These are phyloP conservation scores for Mycena floridula DNA, from an alignment of 768 basidiomycete genomes.

Conservation along the genomic window DNA sequence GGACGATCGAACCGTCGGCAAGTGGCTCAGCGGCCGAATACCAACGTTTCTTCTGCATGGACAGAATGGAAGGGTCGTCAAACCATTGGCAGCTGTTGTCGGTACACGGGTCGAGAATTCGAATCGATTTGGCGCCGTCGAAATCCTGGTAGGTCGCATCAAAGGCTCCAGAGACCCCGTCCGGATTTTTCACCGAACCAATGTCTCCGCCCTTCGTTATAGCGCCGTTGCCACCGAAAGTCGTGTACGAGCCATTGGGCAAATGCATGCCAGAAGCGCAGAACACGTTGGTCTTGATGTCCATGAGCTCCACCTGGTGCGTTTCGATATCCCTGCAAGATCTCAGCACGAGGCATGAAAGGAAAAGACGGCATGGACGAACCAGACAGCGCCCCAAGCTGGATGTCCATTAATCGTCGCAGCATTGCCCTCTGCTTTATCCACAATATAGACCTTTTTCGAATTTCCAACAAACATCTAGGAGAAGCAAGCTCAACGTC, in stretches of 20 bases:
- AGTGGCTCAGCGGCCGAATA: slow-evolving; percentile 73
- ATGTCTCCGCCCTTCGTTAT: slow-evolving; percentile 59
- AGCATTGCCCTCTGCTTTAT: slow-evolving; percentile 81
- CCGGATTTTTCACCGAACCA: slow-evolving; percentile 42
- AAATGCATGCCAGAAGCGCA: slow-evolving; percentile 81
- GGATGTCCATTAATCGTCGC: slow-evolving; percentile 62
- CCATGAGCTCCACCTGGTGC: slow-evolving; percentile 58
- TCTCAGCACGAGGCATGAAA: not conserved
- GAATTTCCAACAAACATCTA: slow-evolving; percentile 79
- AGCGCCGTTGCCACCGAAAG: slow-evolving; percentile 77
- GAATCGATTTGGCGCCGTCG: slow-evolving; percentile 75
- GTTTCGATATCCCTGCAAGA: slow-evolving; percentile 52
- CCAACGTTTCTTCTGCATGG: slow-evolving; percentile 71
- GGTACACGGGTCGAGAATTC: slow-evolving; percentile 74
- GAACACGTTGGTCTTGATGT: slow-evolving; percentile 68
- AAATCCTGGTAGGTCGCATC: slow-evolving; percentile 72
- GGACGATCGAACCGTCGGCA: slow-evolving; percentile 68
- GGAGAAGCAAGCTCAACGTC: not conserved
- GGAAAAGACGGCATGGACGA: not conserved
- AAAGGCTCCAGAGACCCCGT: slow-evolving; percentile 41
- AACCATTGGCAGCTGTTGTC: slow-evolving; percentile 62
- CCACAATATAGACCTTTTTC: slow-evolving; percentile 84
- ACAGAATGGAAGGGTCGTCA: slow-evolving; percentile 54
- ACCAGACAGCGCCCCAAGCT: slow-evolving; percentile 73
- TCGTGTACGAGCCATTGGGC: slow-evolving; percentile 69